Conservation (phyloP, 164 flowering plant genomes). For the Akebia trifoliata region DNA sequence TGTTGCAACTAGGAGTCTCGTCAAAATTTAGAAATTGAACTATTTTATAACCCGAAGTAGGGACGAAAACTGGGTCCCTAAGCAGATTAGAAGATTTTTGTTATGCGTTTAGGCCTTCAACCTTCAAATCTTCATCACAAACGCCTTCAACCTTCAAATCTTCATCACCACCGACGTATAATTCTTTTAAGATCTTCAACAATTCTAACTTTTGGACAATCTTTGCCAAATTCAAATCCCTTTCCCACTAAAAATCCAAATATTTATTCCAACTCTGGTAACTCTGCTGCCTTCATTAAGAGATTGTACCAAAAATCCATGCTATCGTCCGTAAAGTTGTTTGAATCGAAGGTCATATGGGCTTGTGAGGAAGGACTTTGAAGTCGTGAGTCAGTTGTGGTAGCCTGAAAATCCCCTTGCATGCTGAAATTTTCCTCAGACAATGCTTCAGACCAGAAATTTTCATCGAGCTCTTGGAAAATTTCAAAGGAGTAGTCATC, state of each 20-base stretch:
- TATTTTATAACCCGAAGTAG: too few species aligned
- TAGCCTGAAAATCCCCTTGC: slow-evolving; percentile 1
- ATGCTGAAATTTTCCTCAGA: slow-evolving; percentile 2
- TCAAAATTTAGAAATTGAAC: too few species aligned
- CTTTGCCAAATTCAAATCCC: not conserved
- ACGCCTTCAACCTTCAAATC: too few species aligned
- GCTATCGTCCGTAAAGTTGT: slow-evolving; percentile 16
- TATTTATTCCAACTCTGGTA: slow-evolving; percentile 19
- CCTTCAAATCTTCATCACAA: too few species aligned
- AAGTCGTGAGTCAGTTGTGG: not conserved
- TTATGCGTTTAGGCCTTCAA: too few species aligned
- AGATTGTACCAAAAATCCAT: slow-evolving; percentile 59
- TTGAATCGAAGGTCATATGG: not conserved
- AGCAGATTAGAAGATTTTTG: too few species aligned
- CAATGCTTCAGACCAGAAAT: slow-evolving; percentile 44
- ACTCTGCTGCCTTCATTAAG: slow-evolving; percentile 31
- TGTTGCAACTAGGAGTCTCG: too few species aligned
- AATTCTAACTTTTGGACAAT: not conserved
- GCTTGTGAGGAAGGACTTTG: slow-evolving; percentile 10
- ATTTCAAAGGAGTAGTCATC: slow-evolving; percentile 18
- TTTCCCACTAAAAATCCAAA: slow-evolving; percentile 8
- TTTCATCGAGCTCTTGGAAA: slow-evolving; percentile 34
- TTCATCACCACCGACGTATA: too few species aligned
- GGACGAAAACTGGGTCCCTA: too few species aligned
- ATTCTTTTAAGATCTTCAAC: too few species aligned